Conservation (phyloP, 75 land plant genomes). For the Pinus tabuliformis region DNA sequence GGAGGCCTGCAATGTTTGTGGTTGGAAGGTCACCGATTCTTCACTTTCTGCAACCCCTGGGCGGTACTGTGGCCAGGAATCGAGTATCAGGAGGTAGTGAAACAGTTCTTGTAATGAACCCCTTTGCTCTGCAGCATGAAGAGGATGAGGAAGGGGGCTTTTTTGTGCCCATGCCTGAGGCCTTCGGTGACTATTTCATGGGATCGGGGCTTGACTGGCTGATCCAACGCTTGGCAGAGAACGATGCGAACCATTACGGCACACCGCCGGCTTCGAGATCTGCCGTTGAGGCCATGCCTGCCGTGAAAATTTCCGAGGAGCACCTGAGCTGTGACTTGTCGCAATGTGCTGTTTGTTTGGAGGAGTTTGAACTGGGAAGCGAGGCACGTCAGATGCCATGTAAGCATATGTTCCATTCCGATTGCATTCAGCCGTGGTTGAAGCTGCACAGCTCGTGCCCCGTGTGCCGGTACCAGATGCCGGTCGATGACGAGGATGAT, state of each 20-base stretch:
- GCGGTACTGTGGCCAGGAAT: background rate
- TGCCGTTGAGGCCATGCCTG: conserved; percentile 59
- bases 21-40: background rate
- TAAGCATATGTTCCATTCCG: conserved; percentile 10
- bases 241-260: conserved; percentile 59
- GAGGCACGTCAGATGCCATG: conserved; percentile 19
- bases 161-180: conserved; percentile 13
- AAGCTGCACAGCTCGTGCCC: conserved; percentile 16
- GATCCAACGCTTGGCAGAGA: conserved; percentile 66
- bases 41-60: background rate
- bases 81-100: conserved; percentile 25
- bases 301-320: conserved; percentile 33
- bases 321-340: conserved; percentile 37
- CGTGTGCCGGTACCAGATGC: conserved; percentile 8
- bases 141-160: conserved; percentile 20
- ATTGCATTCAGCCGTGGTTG: conserved; percentile 14
- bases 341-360: conserved; percentile 63
- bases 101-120: conserved; percentile 16
- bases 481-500: background rate
- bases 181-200: conserved; percentile 50
- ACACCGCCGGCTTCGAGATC: conserved; percentile 63
- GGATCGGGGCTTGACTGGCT: conserved; percentile 59
- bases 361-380: conserved; percentile 42
- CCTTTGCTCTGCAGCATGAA: conserved; percentile 4
- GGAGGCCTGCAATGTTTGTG: background rate